phyloP scores from a whole-genome alignment of 805 yeast genomes.

The Candida tammaniensis region DNA sequence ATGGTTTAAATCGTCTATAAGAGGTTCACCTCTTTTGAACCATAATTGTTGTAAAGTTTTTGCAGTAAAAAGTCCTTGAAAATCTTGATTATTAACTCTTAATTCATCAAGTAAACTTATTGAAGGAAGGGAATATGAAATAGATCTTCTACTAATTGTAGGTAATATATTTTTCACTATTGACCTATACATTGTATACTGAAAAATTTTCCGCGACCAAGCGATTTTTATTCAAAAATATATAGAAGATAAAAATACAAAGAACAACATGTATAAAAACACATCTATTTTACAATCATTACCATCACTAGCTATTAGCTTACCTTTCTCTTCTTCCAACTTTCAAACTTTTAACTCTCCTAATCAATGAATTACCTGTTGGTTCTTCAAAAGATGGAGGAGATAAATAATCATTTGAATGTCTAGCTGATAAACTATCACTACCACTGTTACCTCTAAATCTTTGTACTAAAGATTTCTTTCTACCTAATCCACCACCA shows the following conservation, averaged over 20 bases:
- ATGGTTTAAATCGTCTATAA: constrained; percentile 34
- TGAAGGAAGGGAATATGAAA: constrained; percentile 34
- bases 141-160: too few species aligned
- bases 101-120: constrained; percentile 29
- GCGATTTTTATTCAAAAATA: not conserved
- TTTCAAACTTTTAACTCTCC: constrained; percentile 86
- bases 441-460: constrained; percentile 42
- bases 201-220: too few species aligned
- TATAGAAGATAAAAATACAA: not conserved
- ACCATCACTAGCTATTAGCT: not conserved
- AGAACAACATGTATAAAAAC: not conserved
- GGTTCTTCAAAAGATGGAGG: constrained; percentile 13
- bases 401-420: constrained; percentile 15
- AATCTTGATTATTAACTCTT: constrained; percentile 23
- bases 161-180: too few species aligned
- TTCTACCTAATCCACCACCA: constrained; percentile 60
- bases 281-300: constrained; percentile 1
- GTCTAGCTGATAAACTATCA: constrained; percentile 32
- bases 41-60: constrained; percentile 34
- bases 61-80: constrained; percentile 34
- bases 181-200: too few species aligned
- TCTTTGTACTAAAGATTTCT: constrained; percentile 78
- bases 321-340: constrained; percentile 51
- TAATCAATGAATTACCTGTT: constrained; percentile 58
- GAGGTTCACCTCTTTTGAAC: constrained; percentile 35